phyloP scores from a whole-genome alignment of 2,329 filamentous ascomycete species.

The Colletotrichum melonis region DNA sequence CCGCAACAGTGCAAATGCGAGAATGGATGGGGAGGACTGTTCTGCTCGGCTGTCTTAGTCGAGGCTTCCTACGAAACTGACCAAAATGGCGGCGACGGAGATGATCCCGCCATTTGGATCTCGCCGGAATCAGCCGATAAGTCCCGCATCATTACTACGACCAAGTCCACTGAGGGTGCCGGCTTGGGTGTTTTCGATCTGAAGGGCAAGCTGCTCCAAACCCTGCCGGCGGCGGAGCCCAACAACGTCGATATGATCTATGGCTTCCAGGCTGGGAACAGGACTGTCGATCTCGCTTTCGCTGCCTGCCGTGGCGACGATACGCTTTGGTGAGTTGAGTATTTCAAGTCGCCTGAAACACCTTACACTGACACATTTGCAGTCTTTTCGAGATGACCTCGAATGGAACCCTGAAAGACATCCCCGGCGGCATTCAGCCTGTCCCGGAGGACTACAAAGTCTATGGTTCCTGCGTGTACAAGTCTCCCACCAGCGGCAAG shows the following conservation, averaged over 20 bases:
- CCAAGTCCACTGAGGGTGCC: slow-evolving; percentile 60
- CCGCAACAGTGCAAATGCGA: slow-evolving; percentile 55
- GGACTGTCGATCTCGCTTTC: slow-evolving; percentile 59
- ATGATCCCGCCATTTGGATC: slow-evolving; percentile 62
- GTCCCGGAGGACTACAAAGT: slow-evolving; percentile 57
- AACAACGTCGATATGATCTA: slow-evolving; percentile 68
- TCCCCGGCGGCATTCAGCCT: slow-evolving; percentile 59
- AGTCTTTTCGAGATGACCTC: slow-evolving; percentile 62
- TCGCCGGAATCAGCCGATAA: slow-evolving; percentile 51
- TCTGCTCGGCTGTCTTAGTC: slow-evolving; percentile 57
- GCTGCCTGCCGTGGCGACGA: slow-evolving; percentile 63
- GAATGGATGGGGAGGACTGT: slow-evolving; percentile 55
- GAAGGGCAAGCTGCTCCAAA: slow-evolving; percentile 58
- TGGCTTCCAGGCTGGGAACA: slow-evolving; percentile 54
- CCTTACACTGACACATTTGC: rapidly evolving
- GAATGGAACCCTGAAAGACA: slow-evolving; percentile 55
- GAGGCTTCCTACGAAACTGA: slow-evolving; percentile 56
- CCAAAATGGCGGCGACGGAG: slow-evolving; percentile 55
- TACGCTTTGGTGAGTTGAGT: slow-evolving; percentile 58
- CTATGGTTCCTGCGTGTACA: slow-evolving; percentile 65
- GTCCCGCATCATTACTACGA: slow-evolving; percentile 64
- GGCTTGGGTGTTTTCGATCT: slow-evolving; percentile 63
- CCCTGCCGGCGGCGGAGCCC: slow-evolving; percentile 56
- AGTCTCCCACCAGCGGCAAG: slow-evolving; percentile 56
- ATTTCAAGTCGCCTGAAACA: no score